Evolutionary conservation across 2,329 filamentous ascomycete species (phyloP).

Genomic region (Diaporthe australafricana): DNA sequence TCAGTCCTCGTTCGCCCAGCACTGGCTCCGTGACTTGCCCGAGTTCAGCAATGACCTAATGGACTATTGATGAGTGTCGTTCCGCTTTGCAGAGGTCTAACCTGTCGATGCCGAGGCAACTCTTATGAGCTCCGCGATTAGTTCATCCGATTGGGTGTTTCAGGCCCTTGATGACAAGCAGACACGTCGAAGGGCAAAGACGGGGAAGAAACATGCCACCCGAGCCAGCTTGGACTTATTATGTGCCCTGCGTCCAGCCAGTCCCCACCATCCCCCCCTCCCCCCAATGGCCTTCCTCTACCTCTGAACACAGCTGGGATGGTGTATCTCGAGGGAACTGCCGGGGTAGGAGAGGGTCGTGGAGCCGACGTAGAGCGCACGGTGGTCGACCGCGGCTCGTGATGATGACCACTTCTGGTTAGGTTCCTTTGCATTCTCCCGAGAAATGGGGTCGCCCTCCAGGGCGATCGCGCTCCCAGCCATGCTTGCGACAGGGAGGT

Average conservation of each 20-base stretch:
- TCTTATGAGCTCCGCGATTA: background rate
- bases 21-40: too few relatives aligned
- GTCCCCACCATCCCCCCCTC: background rate
- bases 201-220: background rate
- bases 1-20: background rate
- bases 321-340: slow-evolving; percentile 2
- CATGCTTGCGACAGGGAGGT: background rate
- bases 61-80: background rate
- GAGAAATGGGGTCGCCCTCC: slow-evolving; percentile 13
- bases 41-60: background rate
- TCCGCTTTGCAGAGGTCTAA: too few relatives aligned
- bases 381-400: slow-evolving; percentile 16
- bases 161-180: background rate
- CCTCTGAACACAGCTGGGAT: background rate
- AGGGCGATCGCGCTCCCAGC: background rate
- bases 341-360: slow-evolving; percentile 15
- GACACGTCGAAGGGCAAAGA: background rate
- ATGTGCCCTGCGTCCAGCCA: background rate
- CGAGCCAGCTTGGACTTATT: background rate
- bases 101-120: background rate
- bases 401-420: slow-evolving; percentile 25
- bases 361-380: background rate
- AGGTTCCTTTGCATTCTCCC: slow-evolving; percentile 13
- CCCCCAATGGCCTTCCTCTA: background rate
- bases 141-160: background rate